Conservation (phyloP, 345 rosid genomes). For the Populus nigra region DNA sequence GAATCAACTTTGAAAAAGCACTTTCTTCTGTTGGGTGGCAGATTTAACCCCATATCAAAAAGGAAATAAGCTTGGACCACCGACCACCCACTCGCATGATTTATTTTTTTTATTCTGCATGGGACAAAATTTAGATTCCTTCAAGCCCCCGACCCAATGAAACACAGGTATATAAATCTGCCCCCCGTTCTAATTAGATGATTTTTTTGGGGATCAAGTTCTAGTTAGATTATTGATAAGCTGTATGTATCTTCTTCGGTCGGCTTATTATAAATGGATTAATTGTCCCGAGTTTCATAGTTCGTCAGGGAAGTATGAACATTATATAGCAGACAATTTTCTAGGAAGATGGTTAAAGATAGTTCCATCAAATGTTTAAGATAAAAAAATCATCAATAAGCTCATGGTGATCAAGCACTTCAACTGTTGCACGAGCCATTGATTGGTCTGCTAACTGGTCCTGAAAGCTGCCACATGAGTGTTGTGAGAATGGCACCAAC, state of each 20-base stretch:
- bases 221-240: background rate
- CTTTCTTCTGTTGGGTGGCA: slow-evolving; percentile 15
- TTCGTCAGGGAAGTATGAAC: background rate
- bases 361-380: background rate
- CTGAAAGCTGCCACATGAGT: background rate
- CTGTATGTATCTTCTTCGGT: background rate
- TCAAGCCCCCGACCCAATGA: background rate
- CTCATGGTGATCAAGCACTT: background rate
- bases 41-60: background rate
- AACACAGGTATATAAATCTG: background rate
- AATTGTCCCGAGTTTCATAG: background rate
- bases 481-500: background rate
- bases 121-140: slow-evolving; percentile 21
- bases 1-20: background rate
- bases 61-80: slow-evolving; percentile 1
- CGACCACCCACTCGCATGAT: slow-evolving; percentile 9
- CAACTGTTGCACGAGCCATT: background rate
- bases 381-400: background rate
- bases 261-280: too few species aligned
- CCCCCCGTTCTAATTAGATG: background rate
- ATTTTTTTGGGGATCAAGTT: too few species aligned
- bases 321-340: too few species aligned
- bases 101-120: background rate
- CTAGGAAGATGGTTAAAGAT: too few species aligned
- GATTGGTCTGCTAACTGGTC: background rate